A percentile compares a stretch with the other conserved stretches of the same genome.
Conservation (phyloP, 805 yeast genomes). For the Dipodascus albidus region DNA sequence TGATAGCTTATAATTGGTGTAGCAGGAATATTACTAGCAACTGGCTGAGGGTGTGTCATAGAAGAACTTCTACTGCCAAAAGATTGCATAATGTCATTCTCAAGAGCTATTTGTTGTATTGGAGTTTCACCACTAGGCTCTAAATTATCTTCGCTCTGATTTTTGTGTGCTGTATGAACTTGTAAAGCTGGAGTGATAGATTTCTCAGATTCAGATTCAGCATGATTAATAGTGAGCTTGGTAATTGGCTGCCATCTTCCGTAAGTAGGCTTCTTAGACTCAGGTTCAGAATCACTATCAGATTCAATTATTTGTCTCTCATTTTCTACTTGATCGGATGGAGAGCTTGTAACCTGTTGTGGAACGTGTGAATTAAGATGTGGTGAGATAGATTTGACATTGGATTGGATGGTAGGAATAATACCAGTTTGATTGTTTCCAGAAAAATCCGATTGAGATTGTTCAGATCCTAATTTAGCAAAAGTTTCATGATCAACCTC, state of each 20-base stretch:
- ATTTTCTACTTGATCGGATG: no score
- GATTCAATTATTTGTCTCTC: background rate
- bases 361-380: no score
- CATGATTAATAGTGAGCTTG: background rate
- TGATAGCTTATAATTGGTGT: slow-evolving; percentile 8
- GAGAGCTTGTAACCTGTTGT: no score
- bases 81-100: background rate
- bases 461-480: no score
- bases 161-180: background rate
- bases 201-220: background rate
- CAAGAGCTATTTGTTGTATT: background rate
- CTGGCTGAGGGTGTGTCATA: no score
- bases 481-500: background rate
- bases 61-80: background rate
- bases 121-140: slow-evolving; percentile 1
- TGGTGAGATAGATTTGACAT: no score
- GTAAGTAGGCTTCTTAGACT: background rate
- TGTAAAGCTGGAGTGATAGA: background rate
- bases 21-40: background rate
- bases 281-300: background rate
- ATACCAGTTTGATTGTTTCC: no score
- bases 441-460: no score
- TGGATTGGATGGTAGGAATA: no score
- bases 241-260: background rate
- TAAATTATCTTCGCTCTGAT: background rate